Evolutionary conservation across 2,329 filamentous ascomycete genomes (phyloP), one percentile per base, ranked within the genome.

Genomic region (Amauroascus verrucosus): DNA sequence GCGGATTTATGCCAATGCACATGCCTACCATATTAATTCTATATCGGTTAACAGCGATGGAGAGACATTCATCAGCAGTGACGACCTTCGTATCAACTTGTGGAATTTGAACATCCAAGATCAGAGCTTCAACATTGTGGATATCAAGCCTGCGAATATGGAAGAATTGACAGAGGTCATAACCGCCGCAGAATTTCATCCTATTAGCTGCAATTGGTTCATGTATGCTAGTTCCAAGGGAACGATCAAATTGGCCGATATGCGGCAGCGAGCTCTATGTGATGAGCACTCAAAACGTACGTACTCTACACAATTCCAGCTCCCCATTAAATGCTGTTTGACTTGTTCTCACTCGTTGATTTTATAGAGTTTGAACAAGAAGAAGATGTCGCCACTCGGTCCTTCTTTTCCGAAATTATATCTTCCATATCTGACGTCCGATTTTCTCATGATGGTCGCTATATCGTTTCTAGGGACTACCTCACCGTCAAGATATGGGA

Each of bases 21-120:
- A 98, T 70, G 93, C 93, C 61, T 98, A 98, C 70, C 93, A 98
- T 73, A 97, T 98, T 80, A 98, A 98, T 77, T 97, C 93, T 77
- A 98, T 98, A 70, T 97, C 93, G n/a, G 93, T 97, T 64, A 98
- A 98, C 77, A 97, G 91, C 68, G 93, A 98, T 69, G 93, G 91
- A 54, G 93, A 98, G 76, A 98, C 93, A 0, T 98, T 97, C 72
- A 96, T 98, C 74, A 96, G 90, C 75, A 96, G 90, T 68, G 93
- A 98, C 68, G 93, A 98, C 68, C 76, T 98, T 59, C 85, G 93
- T 58, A 95, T 98, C 77, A 98, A 98, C 71, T 77, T 98, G 54
- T 98, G 93, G 93, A 97, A 98, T 69, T 77, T 97, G 63, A 97
- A 97, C 72, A 98, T 98, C 59, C 93, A 98, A 70, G 91, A 97